Base-by-base conservation (phyloP, 805 yeast genomes). In the Kuraishia capsulata region DNA sequence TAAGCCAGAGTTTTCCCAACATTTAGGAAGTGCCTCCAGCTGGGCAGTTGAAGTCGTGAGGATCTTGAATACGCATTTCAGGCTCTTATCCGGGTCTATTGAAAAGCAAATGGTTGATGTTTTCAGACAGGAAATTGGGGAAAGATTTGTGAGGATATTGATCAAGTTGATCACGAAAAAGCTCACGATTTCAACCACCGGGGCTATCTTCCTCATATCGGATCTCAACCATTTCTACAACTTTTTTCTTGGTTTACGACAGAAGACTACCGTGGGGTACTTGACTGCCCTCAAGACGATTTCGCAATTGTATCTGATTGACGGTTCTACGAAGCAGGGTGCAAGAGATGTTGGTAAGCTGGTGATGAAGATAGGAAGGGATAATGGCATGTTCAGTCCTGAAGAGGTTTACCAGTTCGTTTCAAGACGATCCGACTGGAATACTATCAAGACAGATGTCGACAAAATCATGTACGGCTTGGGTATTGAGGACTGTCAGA, bases 401-500 rank as follows among this genome's bases (percentile, higher is more conserved):
- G 97, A 92, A 49, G 98, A 90, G 48, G 81, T 90, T n/a, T 84
- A 86, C 51, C 95, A 86, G 53, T 83, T 89, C 59, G 92, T 88
- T 4, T 88, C 84, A 47, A 65, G 95, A 43, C 67, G 98, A 40
- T 71, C 78, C 28, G 98, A 90, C 56, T 90, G 98, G 98, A 61
- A 72, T 0, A 52, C 62, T 28, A 82, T 90, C 20, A 81, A 77
- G 46, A 67, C 71, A 44, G 83, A 82, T 42, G 97, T 90, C 8
- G 97, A 90, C 57, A 86, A 81, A 55, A 89, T 86, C n/a, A 84
- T 92, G 79, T 92, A 88, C 52, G 97, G 98, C 0, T 67, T 90
- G 39, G 88, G 86, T 14, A 59, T 80, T 21, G 82, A 77, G 20
- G 96, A 88, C 51, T 89, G 96, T 63, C 46, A 56, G 0, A 63